Conservation (phyloP, 2,329 filamentous ascomycete species). For the Colletotrichum graminicola region DNA sequence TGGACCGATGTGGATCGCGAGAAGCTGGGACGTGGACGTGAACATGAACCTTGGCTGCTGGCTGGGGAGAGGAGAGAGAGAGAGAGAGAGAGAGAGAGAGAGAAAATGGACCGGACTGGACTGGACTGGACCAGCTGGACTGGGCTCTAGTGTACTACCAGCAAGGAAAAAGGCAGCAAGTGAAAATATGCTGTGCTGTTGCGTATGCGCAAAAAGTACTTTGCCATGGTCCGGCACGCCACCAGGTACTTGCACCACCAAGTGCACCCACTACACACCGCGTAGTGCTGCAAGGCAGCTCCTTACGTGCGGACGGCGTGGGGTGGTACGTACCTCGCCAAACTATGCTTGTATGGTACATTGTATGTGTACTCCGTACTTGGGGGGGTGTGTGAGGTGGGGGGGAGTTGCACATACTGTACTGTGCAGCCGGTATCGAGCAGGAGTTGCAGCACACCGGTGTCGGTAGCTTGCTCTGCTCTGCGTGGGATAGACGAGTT, state of each 20-base stretch:
- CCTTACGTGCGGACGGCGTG: conserved; percentile 19
- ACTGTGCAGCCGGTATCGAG: neutral
- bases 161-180: neutral
- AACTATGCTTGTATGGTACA: neutral
- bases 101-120: neutral
- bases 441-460: neutral
- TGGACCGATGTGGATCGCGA: neutral
- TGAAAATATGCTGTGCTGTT: conserved; percentile 13
- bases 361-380: too few relatives aligned
- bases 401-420: neutral
- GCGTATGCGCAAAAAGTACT: conserved; percentile 33
- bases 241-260: conserved; percentile 22
- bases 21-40: neutral
- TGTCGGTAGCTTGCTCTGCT: neutral
- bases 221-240: conserved; percentile 33
- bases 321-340: conserved; percentile 8
- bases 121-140: neutral
- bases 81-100: neutral
- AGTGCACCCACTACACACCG: neutral
- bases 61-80: neutral
- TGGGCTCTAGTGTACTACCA: neutral
- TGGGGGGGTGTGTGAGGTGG: neutral
- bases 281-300: conserved; percentile 17
- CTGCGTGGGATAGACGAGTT: neutral
- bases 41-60: neutral